Conservation (phyloP, 1,284 basidiomycete genomes). For the Sporisorium graminicola region DNA sequence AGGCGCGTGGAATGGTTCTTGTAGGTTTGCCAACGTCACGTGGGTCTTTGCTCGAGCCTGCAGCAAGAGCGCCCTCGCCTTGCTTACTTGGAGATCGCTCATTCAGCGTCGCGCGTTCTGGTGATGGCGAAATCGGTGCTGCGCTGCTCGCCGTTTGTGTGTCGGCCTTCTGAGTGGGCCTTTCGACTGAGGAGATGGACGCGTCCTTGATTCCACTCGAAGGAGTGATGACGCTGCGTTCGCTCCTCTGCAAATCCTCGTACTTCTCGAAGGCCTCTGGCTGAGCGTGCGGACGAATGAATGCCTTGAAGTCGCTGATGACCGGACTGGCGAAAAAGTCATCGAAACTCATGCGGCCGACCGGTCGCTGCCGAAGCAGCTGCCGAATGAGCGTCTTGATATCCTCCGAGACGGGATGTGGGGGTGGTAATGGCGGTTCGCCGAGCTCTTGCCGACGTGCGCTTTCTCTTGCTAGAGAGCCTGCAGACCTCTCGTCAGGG, state of each 20-base stretch:
- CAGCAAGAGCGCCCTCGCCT: background rate
- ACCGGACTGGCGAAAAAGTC: constrained; percentile 81
- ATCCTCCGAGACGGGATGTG: constrained; percentile 78
- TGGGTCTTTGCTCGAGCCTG: constrained; percentile 1
- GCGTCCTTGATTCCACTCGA: constrained; percentile 32
- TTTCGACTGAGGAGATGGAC: constrained; percentile 12
- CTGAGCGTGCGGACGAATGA: constrained; percentile 43
- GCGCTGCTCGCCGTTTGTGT: background rate
- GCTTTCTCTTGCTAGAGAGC: constrained; percentile 58
- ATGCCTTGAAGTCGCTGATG: constrained; percentile 48
- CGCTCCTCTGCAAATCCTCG: constrained; percentile 42
- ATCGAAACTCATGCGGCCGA: constrained; percentile 87
- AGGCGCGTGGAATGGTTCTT: constrained; percentile 33
- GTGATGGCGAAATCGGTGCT: background rate
- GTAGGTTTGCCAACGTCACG: constrained; percentile 11
- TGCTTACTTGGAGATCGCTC: constrained; percentile 8
- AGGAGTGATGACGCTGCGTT: constrained; percentile 41
- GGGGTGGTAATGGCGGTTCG: constrained; percentile 56
- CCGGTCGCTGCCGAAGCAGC: constrained; percentile 85
- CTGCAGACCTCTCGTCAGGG: constrained; percentile 76
- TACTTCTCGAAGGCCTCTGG: constrained; percentile 42
- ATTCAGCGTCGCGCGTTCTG: background rate
- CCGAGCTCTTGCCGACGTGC: constrained; percentile 57
- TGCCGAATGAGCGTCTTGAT: constrained; percentile 88
- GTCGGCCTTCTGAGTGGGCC: background rate